Conservation (phyloP, 2,329 filamentous ascomycete genomes). For the Fusarium sp. region DNA sequence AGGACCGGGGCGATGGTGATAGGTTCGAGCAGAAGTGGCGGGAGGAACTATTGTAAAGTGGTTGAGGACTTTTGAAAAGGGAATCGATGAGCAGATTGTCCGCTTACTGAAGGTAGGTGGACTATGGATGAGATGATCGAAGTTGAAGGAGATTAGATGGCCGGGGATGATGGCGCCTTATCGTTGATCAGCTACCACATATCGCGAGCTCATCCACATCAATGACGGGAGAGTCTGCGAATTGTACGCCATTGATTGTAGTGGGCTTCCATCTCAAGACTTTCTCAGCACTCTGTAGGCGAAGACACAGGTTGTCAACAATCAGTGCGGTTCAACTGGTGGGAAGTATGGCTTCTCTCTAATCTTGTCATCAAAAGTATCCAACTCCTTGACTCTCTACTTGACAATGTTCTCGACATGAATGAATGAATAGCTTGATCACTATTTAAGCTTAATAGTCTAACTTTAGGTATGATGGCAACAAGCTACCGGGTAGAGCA, state of each 20-base stretch:
- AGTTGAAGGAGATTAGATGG: neutral
- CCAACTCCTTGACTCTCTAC: neutral
- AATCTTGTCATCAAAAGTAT: neutral
- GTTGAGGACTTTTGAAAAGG: constrained; percentile 34
- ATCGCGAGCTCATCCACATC: too few relatives aligned
- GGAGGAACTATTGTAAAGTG: constrained; percentile 40
- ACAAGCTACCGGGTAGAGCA: constrained; percentile 20
- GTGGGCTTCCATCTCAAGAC: too few relatives aligned
- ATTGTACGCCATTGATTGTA: too few relatives aligned
- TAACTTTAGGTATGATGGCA: constrained; percentile 11
- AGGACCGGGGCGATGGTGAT: constrained; percentile 31
- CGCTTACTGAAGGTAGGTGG: constrained; percentile 3
- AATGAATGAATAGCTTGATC: neutral
- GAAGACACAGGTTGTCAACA: too few relatives aligned
- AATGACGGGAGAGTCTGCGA: too few relatives aligned
- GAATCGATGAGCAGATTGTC: neutral
- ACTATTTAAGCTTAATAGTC: constrained; percentile 28
- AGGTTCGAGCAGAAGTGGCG: constrained; percentile 29
- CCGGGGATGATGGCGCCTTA: neutral
- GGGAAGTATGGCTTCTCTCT: too few relatives aligned
- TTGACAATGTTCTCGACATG: neutral
- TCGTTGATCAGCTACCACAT: neutral
- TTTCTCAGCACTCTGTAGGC: too few relatives aligned
- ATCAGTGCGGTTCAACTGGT: too few relatives aligned
- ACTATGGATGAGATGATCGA: neutral